phyloP scores from a whole-genome alignment of 345 rosid genomes.

The Populus alba region DNA sequence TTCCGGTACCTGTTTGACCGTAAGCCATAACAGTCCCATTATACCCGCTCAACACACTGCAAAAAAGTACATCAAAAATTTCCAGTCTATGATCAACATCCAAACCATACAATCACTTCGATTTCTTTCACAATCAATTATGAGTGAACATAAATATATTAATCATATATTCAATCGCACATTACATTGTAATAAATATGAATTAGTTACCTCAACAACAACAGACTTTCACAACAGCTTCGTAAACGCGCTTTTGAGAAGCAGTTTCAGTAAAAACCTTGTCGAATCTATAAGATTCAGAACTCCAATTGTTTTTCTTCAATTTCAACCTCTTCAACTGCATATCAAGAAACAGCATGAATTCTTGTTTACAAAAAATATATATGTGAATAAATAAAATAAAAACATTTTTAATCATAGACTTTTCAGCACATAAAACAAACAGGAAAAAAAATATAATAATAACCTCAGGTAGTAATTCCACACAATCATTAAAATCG shows the following conservation, averaged over 20 bases:
- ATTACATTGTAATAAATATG: background rate
- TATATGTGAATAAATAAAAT: background rate
- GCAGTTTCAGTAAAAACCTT: constrained; percentile 76
- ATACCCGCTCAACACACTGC: constrained; percentile 87
- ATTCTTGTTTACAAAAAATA: background rate
- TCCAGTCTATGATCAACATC: constrained; percentile 13
- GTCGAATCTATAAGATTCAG: constrained; percentile 82
- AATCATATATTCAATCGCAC: no score
- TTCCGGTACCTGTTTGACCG: constrained; percentile 95
- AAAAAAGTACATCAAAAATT: background rate
- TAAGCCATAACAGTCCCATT: constrained; percentile 98
- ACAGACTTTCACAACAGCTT: constrained; percentile 79
- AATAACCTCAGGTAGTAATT: constrained; percentile 80
- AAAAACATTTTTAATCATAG: background rate
- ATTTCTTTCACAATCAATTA: constrained; percentile 5
- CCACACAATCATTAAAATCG: constrained; percentile 82
- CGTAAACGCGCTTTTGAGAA: constrained; percentile 90
- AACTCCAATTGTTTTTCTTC: constrained; percentile 84
- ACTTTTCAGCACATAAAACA: background rate
- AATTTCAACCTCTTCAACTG: constrained; percentile 80
- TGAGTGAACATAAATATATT: background rate
- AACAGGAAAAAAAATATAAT: background rate
- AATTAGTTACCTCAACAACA: constrained; percentile 72
- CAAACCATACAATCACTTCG: constrained; percentile 47
- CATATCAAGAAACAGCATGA: constrained; percentile 8